Conservation (phyloP, 1,284 basidiomycete genomes). For the Rhodotorula sp. region DNA sequence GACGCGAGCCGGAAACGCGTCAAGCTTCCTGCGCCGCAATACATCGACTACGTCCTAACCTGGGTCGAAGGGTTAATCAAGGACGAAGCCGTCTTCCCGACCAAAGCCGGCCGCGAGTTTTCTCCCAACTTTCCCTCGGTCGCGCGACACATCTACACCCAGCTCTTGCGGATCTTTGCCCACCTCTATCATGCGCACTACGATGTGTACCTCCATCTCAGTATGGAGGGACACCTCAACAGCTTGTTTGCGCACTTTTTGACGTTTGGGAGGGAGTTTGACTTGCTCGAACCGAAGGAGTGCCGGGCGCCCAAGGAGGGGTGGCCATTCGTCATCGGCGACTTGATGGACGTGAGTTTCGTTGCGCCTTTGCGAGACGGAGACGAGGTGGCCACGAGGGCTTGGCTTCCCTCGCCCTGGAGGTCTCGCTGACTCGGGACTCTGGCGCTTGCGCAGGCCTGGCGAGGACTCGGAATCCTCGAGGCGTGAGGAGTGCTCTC, state of each 20-base stretch:
- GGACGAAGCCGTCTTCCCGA: slow-evolving; percentile 91
- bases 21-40: slow-evolving; percentile 89
- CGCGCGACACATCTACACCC: slow-evolving; percentile 94
- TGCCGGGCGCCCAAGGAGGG: slow-evolving; percentile 60
- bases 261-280: slow-evolving; percentile 78
- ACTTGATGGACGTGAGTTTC: slow-evolving; percentile 45
- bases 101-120: slow-evolving; percentile 92
- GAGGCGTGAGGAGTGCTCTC: slow-evolving; percentile 10
- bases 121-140: slow-evolving; percentile 84
- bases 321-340: slow-evolving; percentile 47
- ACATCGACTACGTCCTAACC: slow-evolving; percentile 98
- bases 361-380: background rate
- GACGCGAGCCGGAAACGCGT: slow-evolving; percentile 92
- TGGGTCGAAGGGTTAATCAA: slow-evolving; percentile 94
- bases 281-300: slow-evolving; percentile 68
- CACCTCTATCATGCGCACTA: slow-evolving; percentile 98
- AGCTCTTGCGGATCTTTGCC: slow-evolving; percentile 93
- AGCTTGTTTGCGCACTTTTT: slow-evolving; percentile 97
- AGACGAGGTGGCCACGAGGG: too few relatives aligned
- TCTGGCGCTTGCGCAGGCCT: slow-evolving; percentile 12
- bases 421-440: background rate
- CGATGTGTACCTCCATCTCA: slow-evolving; percentile 82
- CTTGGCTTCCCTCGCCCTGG: background rate
- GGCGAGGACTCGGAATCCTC: slow-evolving; percentile 39
- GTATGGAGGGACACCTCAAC: slow-evolving; percentile 95